Conservation (phyloP, 2,329 filamentous ascomycete species). For the Fusarium pseudocircinatum region DNA sequence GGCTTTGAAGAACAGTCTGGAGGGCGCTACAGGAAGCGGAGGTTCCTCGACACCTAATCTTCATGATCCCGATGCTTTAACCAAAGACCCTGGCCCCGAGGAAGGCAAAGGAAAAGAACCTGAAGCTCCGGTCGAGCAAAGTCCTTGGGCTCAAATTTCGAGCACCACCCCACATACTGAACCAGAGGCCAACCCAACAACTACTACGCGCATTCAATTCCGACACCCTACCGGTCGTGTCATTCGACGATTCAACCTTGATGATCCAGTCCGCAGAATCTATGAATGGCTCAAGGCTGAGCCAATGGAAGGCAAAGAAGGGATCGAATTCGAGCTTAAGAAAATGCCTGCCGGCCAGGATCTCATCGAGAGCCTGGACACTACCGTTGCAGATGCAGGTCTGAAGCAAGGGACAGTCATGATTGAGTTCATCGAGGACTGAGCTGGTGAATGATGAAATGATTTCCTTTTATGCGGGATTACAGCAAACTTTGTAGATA, state of each 20-base stretch:
- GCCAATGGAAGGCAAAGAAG: slow-evolving; percentile 81
- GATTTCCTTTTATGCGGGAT: slow-evolving; percentile 29
- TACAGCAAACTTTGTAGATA: slow-evolving; percentile 34
- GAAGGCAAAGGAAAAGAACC: slow-evolving; percentile 64
- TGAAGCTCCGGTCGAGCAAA: slow-evolving; percentile 48
- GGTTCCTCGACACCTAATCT: slow-evolving; percentile 61
- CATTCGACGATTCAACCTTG: slow-evolving; percentile 82
- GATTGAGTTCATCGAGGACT: slow-evolving; percentile 84
- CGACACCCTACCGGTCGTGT: slow-evolving; percentile 84
- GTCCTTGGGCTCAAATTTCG: slow-evolving; percentile 75
- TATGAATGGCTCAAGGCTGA: slow-evolving; percentile 98
- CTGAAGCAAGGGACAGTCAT: slow-evolving; percentile 94
- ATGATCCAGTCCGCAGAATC: slow-evolving; percentile 81
- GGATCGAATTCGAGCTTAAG: slow-evolving; percentile 86
- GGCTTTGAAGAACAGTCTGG: slow-evolving; percentile 89
- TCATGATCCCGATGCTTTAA: slow-evolving; percentile 88
- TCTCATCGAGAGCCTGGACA: slow-evolving; percentile 77
- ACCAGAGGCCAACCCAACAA: slow-evolving; percentile 74
- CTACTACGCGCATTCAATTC: slow-evolving; percentile 91
- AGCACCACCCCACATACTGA: slow-evolving; percentile 79
- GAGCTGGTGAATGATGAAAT: neutral
- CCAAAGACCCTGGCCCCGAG: slow-evolving; percentile 66
- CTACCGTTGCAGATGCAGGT: slow-evolving; percentile 81
- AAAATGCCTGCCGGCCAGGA: slow-evolving; percentile 82
- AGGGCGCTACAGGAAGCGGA: slow-evolving; percentile 53